Percentiles rank a stretch among this genome's conserved stretches.
phyloP scores from a whole-genome alignment of 495 filamentous ascomycete species.

The Talaromyces liani region DNA sequence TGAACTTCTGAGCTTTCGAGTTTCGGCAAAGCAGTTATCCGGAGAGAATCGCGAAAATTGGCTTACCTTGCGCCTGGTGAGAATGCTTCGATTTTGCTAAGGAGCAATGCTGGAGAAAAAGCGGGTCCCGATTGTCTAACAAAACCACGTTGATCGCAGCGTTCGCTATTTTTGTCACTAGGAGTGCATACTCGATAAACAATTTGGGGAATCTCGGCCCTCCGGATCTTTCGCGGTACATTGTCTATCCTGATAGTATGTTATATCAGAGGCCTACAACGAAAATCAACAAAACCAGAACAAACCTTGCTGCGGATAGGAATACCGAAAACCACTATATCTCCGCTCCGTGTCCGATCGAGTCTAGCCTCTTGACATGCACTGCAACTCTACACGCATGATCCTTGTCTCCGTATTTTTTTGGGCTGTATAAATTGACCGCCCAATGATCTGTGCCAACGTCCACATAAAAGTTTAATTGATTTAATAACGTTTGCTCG shows the following conservation, averaged over 20 bases:
- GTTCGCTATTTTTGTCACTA: neutral
- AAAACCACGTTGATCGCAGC: neutral
- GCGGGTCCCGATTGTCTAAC: neutral
- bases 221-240: neutral
- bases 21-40: neutral
- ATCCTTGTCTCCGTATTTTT: neutral
- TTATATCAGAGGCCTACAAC: neutral
- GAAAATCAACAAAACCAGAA: too few species aligned
- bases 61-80: too few species aligned
- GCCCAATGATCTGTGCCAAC: neutral
- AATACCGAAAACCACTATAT: neutral
- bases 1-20: neutral
- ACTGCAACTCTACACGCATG: neutral
- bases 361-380: neutral
- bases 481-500: neutral
- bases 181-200: too few species aligned
- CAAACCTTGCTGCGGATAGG: neutral
- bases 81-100: neutral
- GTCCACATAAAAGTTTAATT: neutral
- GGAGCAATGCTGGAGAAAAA: neutral
- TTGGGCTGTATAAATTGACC: neutral
- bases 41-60: neutral
- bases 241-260: neutral
- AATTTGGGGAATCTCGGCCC: neutral
- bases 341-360: neutral